Conservation (phyloP, 441 rosid genomes). For the Populus hybrid region DNA sequence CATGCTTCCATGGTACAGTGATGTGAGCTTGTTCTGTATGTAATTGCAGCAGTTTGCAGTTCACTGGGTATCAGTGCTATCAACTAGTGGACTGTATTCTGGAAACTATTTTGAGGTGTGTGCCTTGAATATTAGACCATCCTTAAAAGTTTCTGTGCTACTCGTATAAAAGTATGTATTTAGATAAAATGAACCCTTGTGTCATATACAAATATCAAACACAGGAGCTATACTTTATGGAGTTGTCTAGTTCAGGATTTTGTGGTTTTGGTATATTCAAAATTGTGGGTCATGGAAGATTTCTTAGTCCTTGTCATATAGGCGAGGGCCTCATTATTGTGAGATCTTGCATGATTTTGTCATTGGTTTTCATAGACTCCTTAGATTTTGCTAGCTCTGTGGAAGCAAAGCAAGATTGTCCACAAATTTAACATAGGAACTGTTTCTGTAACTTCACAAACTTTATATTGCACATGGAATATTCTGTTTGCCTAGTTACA, state of each 20-base stretch:
- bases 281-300: background rate
- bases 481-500: constrained; percentile 37
- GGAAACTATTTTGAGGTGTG: background rate
- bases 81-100: background rate
- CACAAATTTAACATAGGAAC: constrained; percentile 16
- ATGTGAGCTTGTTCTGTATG: background rate
- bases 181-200: background rate
- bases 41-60: background rate
- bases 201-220: background rate
- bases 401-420: constrained; percentile 11
- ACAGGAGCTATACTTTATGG: background rate
- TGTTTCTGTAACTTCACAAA: constrained; percentile 24
- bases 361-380: constrained; percentile 1
- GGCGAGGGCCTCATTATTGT: background rate
- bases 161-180: background rate
- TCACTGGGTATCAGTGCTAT: background rate
- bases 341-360: background rate
- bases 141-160: background rate
- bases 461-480: constrained; percentile 32
- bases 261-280: background rate
- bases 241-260: background rate
- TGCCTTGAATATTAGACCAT: background rate
- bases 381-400: background rate
- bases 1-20: background rate
- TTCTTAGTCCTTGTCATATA: constrained; percentile 1